A percentile compares a stretch with the other conserved stretches of the same genome.
Conservation (phyloP, 2,329 filamentous ascomycete genomes). For the Amauroascus verrucosus region DNA sequence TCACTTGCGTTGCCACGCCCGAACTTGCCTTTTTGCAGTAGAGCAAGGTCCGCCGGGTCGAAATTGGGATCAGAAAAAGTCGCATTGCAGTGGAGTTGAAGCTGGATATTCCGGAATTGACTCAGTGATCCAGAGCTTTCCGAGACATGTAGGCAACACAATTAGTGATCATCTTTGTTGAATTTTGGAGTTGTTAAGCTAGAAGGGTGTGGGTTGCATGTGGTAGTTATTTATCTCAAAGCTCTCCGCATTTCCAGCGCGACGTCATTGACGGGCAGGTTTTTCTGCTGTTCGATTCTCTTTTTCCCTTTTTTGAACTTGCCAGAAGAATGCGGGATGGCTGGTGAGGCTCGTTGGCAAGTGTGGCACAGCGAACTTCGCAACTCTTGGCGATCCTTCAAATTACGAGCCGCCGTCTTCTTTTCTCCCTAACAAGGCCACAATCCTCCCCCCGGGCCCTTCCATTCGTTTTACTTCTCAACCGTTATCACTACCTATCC, state of each 20-base stretch:
- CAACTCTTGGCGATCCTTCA: too few relatives aligned
- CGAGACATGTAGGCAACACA: background rate
- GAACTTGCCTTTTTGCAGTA: conserved; percentile 71
- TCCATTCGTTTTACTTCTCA: background rate
- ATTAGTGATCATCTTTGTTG: conserved; percentile 4
- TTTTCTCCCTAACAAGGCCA: too few relatives aligned
- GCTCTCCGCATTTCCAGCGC: background rate
- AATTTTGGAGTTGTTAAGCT: too few relatives aligned
- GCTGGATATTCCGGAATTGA: too few relatives aligned
- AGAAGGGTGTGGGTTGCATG: background rate
- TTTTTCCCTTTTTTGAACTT: background rate
- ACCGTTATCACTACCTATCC: background rate
- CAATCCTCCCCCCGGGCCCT: background rate
- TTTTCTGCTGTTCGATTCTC: background rate
- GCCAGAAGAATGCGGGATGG: background rate
- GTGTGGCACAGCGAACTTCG: too few relatives aligned
- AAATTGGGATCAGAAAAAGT: conserved; percentile 86
- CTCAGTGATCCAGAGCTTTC: conserved; percentile 4
- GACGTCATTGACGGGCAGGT: conserved; percentile 7
- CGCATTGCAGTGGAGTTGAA: conserved; percentile 72
- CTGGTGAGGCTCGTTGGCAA: background rate
- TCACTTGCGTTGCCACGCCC: conserved; percentile 44
- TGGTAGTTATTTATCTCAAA: background rate
- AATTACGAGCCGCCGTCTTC: too few relatives aligned
- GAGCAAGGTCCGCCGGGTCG: conserved; percentile 78